Evolutionary conservation across 768 basidiomycete species (phyloP), one percentile per base, ranked within the genome.

Genomic region (Boletellus ananas): DNA sequence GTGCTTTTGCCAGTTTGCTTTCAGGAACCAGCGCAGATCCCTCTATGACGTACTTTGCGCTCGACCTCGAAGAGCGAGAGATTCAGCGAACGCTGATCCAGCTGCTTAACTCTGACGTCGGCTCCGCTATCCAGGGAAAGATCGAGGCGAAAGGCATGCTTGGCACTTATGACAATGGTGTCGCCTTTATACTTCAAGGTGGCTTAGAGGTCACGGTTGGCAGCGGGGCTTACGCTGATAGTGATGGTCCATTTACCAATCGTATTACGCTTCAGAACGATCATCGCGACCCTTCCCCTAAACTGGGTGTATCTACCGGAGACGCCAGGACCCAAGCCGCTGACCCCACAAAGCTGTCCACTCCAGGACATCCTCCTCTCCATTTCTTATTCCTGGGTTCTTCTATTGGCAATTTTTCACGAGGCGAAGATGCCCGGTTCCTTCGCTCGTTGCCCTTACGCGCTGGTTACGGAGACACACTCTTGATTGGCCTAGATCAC

Each of bases 351-450:
- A 62, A 66, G 5, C 74, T 75, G 10, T 78, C 81, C 18, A 79
- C 78, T 1, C 79, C 77, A 36, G 79, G 75, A 18, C 65, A 72
- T 39, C 67, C 71, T 3, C 84, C 88, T 13, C 67, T 92, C 29
- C 94, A 96, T 61, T 72, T 97, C 46, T 73, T 98, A 53, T 97
- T 96, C 73, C 74, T 98, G 16, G 96, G 95, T 0, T 94, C 90
- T 0, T 90, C 91, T 1, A 65, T 98, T 7, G 96, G 94, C 7
- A 98, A 97, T 72, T 97, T 98, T 66, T 60, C 74, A 6, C 79
- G 92, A 12, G 72, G 74, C 5, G 85, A 79, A 20, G 88, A 85
- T 9, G 78, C 76, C 0, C 68, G 75, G 0, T 97, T 99, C 69
- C 78, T 99, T 44, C 75, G 75, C 7, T 81, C 82, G 3, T 71